phyloP scores from a whole-genome alignment of 371 early-diverging fungal genomes.

The Dinochytrium kinnereticum region DNA sequence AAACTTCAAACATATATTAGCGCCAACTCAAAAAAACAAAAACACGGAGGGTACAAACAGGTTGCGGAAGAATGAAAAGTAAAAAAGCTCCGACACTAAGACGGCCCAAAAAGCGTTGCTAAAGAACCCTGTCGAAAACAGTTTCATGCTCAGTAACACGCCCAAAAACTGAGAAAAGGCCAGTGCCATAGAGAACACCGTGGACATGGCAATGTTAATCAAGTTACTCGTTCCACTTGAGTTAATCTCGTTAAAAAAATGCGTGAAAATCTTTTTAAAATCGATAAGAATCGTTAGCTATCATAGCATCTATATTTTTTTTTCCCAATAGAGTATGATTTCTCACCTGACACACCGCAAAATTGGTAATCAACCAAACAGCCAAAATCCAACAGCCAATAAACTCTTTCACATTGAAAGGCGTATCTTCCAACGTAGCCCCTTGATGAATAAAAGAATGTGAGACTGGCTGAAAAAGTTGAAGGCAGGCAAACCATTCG shows the following conservation, averaged over 20 bases:
- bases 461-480: too few species aligned
- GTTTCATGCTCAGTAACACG: background rate
- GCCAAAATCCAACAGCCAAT: background rate
- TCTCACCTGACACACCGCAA: background rate
- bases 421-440: too few species aligned
- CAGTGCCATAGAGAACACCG: background rate
- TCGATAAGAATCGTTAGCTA: too few species aligned
- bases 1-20: background rate
- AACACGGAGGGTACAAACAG: background rate
- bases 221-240: background rate
- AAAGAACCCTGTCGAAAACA: background rate
- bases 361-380: background rate
- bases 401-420: background rate
- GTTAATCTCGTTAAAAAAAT: background rate
- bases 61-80: background rate
- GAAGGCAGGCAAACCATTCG: too few species aligned
- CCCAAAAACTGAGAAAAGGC: background rate
- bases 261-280: conserved; percentile 1
- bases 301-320: too few species aligned
- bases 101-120: background rate
- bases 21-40: background rate
- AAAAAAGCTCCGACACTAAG: background rate
- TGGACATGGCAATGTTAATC: background rate
- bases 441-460: too few species aligned
- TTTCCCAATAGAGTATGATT: background rate